These are phyloP conservation scores for Picea mariana DNA, from an alignment of 83 land plant species.

Conservation along the genomic window DNA sequence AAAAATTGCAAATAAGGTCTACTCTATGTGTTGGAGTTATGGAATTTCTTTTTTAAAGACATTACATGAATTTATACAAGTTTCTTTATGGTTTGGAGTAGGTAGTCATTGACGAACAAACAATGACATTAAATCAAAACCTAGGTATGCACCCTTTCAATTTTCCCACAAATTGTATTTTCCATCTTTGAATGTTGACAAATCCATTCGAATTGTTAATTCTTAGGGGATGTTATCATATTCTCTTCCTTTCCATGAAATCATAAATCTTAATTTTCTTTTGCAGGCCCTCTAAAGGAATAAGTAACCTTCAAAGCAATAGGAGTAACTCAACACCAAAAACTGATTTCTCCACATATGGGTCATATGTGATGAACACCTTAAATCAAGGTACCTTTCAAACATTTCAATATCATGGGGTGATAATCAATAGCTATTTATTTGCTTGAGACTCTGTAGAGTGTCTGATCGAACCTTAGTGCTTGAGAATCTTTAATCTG, in stretches of 20 bases:
- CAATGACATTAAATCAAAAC: slow-evolving; percentile 38
- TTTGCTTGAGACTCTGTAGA: too few relatives aligned
- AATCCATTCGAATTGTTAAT: not conserved
- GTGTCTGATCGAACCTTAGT: too few relatives aligned
- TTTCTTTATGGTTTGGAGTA: slow-evolving; percentile 15
- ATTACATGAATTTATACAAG: not conserved
- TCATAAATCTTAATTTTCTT: not conserved
- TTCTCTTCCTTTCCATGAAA: not conserved
- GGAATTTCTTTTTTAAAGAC: not conserved
- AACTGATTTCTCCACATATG: slow-evolving; percentile 36
- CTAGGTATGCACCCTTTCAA: slow-evolving; percentile 26
- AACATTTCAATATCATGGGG: not conserved
- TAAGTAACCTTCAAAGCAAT: slow-evolving; percentile 25
- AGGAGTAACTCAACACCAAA: slow-evolving; percentile 55
- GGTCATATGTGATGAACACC: slow-evolving; percentile 30
- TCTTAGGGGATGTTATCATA: not conserved
- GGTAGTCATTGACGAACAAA: slow-evolving; percentile 49
- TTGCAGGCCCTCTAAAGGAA: slow-evolving; percentile 38
- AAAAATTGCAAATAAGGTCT: slow-evolving; percentile 7
- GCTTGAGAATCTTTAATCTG: not conserved
- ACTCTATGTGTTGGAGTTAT: not conserved
- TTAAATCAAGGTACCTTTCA: slow-evolving; percentile 40
- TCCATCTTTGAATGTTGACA: not conserved
- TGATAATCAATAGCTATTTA: too few relatives aligned
- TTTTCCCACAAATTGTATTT: not conserved